Evolutionary conservation across 2,329 filamentous ascomycete genomes (phyloP).

Genomic region (Mollisia scopiformis): DNA sequence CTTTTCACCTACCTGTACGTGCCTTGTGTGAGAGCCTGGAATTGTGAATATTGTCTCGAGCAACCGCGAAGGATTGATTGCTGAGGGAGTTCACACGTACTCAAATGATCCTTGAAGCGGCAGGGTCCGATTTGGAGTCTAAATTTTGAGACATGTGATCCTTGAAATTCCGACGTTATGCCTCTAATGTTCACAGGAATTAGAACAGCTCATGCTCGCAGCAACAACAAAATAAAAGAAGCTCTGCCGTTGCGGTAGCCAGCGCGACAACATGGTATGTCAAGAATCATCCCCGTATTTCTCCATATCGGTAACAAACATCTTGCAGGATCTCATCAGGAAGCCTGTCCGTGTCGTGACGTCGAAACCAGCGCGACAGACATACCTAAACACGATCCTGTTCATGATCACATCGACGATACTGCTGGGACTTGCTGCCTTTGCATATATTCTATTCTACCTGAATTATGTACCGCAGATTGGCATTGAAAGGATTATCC

Average conservation of each 20-base stretch:
- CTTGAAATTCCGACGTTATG: not conserved
- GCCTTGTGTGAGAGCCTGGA: too few species aligned
- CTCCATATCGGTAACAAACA: not conserved
- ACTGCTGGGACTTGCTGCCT: conserved; percentile 59
- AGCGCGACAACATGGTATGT: conserved; percentile 17
- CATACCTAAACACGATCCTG: conserved; percentile 60
- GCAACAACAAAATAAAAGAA: not conserved
- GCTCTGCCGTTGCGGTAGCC: not conserved
- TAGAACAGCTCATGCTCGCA: not conserved
- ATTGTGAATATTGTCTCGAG: not conserved
- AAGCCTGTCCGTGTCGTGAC: conserved; percentile 56
- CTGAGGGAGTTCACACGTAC: too few species aligned
- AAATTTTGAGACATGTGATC: not conserved
- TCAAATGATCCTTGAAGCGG: too few species aligned
- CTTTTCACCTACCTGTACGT: not conserved
- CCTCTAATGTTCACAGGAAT: not conserved
- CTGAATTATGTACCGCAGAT: conserved; percentile 68
- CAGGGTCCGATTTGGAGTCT: too few species aligned
- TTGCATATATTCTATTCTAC: conserved; percentile 71
- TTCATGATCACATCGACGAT: conserved; percentile 48
- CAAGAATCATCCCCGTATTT: not conserved
- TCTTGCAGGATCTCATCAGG: conserved; percentile 52
- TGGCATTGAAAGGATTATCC: conserved; percentile 61
- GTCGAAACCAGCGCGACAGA: conserved; percentile 64
- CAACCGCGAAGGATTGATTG: not conserved